Evolutionary conservation across 208 protist genomes (phyloP).

Genomic region (Blechomonas ayalai): DNA sequence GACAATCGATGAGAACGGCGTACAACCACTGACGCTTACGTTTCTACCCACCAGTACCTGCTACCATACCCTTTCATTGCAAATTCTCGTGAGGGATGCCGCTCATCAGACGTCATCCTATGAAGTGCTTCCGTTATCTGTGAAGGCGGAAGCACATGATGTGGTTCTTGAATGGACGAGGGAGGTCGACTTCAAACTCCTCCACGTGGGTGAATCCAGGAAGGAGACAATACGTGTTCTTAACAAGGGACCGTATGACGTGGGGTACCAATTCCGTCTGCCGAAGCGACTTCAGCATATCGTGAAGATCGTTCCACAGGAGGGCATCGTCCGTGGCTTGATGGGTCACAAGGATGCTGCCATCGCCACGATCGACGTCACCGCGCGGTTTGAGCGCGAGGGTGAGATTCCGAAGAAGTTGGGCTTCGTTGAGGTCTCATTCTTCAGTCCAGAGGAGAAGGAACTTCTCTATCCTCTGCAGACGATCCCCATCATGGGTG

Average conservation of each 20-base stretch:
- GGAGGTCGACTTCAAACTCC: constrained; percentile 85
- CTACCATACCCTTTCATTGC: constrained; percentile 52
- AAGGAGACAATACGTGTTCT: constrained; percentile 70
- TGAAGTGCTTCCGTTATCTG: constrained; percentile 58
- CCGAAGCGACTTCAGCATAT: constrained; percentile 56
- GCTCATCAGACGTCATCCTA: constrained; percentile 9
- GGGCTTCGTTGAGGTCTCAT: constrained; percentile 77
- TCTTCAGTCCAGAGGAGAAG: constrained; percentile 66
- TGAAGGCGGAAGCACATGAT: constrained; percentile 91
- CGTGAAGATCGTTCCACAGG: constrained; percentile 50
- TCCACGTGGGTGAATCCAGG: constrained; percentile 84
- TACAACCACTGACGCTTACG: constrained; percentile 36
- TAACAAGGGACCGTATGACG: constrained; percentile 94
- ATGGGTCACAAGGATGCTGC: constrained; percentile 83
- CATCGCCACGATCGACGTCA: constrained; percentile 74
- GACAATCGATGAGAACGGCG: constrained; percentile 53
- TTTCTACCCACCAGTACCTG: constrained; percentile 71
- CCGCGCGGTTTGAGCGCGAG: constrained; percentile 65
- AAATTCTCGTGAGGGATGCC: constrained; percentile 53
- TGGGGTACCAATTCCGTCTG: constrained; percentile 83
- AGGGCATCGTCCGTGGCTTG: constrained; percentile 70
- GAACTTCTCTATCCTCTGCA: constrained; percentile 85
- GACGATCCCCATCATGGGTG: constrained; percentile 66
- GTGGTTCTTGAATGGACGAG: constrained; percentile 88
- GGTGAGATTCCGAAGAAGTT: constrained; percentile 66